Conservation (phyloP, 1,284 basidiomycete genomes). For the Porogramme epimiltina region DNA sequence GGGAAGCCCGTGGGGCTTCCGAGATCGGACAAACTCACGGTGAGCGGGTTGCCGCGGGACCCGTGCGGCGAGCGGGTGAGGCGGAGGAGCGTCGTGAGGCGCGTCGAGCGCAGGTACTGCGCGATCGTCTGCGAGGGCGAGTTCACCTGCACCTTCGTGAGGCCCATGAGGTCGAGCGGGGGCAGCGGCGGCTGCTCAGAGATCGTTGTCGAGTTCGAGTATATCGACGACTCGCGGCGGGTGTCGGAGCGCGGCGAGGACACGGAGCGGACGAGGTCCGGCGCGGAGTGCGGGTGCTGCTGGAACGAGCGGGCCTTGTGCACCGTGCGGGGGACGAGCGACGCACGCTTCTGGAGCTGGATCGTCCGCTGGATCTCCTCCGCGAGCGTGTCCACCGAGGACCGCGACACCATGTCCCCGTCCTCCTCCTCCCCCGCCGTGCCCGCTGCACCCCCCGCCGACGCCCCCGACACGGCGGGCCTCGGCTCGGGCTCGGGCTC, state of each 20-base stretch:
- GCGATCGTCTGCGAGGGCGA: conserved; percentile 73
- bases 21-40: conserved; percentile 92
- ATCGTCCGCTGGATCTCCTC: conserved; percentile 75
- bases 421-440: conserved; percentile 46
- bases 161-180: conserved; percentile 27
- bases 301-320: conserved; percentile 51
- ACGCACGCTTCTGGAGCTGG: conserved; percentile 55
- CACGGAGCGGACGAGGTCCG: conserved; percentile 48
- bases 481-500: conserved; percentile 41
- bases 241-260: conserved; percentile 57
- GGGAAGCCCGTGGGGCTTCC: conserved; percentile 84
- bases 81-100: conserved; percentile 81
- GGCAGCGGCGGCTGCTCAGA: conserved; percentile 41
- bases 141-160: conserved; percentile 29
- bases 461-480: too few species aligned
- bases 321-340: conserved; percentile 34
- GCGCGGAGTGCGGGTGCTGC: conserved; percentile 42
- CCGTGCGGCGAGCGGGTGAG: conserved; percentile 81
- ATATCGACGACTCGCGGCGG: conserved; percentile 35
- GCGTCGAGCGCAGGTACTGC: conserved; percentile 81
- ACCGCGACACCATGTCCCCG: conserved; percentile 64
- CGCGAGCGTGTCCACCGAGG: conserved; percentile 82
- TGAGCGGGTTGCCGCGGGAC: conserved; percentile 68
- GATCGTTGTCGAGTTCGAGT: conserved; percentile 43
- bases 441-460: too few species aligned